These are phyloP conservation scores for Capronia epimyces DNA, from an alignment of 2,329 filamentous ascomycete genomes.

Conservation along the genomic window DNA sequence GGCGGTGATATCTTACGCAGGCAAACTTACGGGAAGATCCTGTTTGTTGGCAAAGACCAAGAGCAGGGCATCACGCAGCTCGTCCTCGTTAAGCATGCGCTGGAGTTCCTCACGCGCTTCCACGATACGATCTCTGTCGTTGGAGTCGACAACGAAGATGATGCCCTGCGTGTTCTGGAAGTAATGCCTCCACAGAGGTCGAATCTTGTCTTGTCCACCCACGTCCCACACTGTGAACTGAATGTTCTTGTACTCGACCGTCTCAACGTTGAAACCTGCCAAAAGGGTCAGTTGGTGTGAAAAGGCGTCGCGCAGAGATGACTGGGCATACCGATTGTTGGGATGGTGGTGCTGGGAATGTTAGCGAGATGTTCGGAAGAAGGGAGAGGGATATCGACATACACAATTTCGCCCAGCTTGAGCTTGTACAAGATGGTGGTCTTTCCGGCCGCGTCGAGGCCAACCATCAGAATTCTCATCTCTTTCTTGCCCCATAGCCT, in stretches of 20 bases:
- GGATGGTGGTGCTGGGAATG: constrained; percentile 79
- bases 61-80: constrained; percentile 94
- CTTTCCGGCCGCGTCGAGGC: constrained; percentile 98
- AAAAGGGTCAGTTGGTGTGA: constrained; percentile 10
- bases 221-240: constrained; percentile 99
- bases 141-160: constrained; percentile 99
- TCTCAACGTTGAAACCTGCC: constrained; percentile 97
- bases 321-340: constrained; percentile 71
- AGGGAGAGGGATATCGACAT: constrained; percentile 7
- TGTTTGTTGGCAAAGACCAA: constrained; percentile 99
- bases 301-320: constrained; percentile 5
- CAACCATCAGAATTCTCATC: constrained; percentile 99
- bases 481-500: constrained; percentile 99
- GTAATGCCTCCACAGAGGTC: constrained; percentile 98
- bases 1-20: not conserved
- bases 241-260: constrained; percentile 99
- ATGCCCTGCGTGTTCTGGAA: constrained; percentile 99
- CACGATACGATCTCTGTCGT: constrained; percentile 95
- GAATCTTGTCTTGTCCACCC: constrained; percentile 99
- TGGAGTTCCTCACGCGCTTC: constrained; percentile 95
- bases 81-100: constrained; percentile 97
- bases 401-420: constrained; percentile 68
- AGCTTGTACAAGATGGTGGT: constrained; percentile 99
- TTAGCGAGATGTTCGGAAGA: constrained; percentile 9
- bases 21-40: constrained; percentile 79